These are phyloP conservation scores for Yamadazyma scolyti DNA, from an alignment of 805 yeast genomes.

Conservation along the genomic window DNA sequence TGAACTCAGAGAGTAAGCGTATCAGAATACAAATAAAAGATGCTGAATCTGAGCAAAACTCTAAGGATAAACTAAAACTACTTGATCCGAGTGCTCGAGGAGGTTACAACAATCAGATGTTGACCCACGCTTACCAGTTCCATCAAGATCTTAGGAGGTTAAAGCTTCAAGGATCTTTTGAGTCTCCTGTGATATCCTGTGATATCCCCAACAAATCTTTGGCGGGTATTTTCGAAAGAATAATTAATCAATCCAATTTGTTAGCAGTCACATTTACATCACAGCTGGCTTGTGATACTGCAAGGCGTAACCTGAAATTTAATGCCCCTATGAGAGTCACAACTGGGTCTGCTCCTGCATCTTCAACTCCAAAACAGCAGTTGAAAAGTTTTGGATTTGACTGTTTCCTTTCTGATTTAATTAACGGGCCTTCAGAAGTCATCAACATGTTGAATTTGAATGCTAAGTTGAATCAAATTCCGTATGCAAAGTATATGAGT, in stretches of 20 bases:
- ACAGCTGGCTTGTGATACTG: no score
- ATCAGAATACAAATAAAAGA: conserved; percentile 9
- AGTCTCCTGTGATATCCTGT: conserved; percentile 72
- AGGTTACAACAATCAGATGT: no score
- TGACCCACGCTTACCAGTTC: conserved; percentile 2
- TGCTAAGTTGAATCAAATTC: conserved; percentile 49
- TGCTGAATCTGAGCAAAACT: conserved; percentile 7
- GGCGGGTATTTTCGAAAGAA: conserved; percentile 55
- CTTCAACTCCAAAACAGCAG: conserved; percentile 24
- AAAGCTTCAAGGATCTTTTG: conserved; percentile 46
- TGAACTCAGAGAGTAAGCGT: no score
- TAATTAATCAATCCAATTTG: conserved; percentile 51
- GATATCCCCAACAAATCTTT: conserved; percentile 46
- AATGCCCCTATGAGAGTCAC: conserved; percentile 58
- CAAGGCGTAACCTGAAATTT: no score
- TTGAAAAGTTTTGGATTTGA: conserved; percentile 64
- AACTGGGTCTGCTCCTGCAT: conserved; percentile 9
- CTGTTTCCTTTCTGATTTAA: conserved; percentile 68
- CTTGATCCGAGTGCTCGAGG: no score
- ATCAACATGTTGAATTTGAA: conserved; percentile 65
- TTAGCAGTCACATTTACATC: conserved; percentile 62
- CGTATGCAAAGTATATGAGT: conserved; percentile 52
- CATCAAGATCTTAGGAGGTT: conserved; percentile 41
- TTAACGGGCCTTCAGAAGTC: conserved; percentile 72
- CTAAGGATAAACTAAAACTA: conserved; percentile 7